Base-by-base conservation (phyloP, 1,139 yeast species). In the Geotrichum macrosporum region DNA sequence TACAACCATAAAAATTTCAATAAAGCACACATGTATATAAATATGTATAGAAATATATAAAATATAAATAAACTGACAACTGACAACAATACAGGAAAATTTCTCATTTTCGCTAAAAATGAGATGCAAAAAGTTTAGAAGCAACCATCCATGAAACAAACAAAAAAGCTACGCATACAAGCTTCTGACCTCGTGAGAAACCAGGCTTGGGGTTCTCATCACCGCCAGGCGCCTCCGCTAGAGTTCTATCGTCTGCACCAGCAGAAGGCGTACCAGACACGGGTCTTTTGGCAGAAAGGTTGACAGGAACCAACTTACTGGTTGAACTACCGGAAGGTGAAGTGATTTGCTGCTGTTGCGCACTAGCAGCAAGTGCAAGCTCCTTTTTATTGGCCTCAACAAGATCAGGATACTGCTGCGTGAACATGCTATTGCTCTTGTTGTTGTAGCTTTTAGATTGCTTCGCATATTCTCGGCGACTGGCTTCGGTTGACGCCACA, bases 81-180 rank as follows among this genome's bases (percentile, higher is more conserved):
- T 31, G n/a, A 31, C 8, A 15, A 31, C 8, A 31, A 31, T 6
- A 15, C n/a, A 31, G 6, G n/a, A 6, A 15, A n/a, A 15, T 13
- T 6, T 31, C 5, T 8, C 6, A n/a, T 8, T 31, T 5, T 13
- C 30, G 19, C 21, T 33, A 35, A 30, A 32, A 9, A n/a, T 24
- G 27, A 10, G 35, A 44, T 15, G 47, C 35, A 38, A 44, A 33
- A 8, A 44, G 30, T 19, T 38, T 37, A 10, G 49, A 41, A 2
- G 49, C 49, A 24, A 46, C 45, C 9, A 46, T 19, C 49, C 49
- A 46, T 8, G 49, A 46, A 6, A 46, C 49, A 27, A 46, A 36
- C 9, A 46, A 18, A 6, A 46, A 38, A n/a, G 49, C 41, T 3
- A 38, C 42, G 20, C 45, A 46, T 3, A 36, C 12, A 9, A 41